These are phyloP conservation scores for Aspergillus nanangensis DNA, from an alignment of 495 filamentous ascomycete genomes.

Conservation along the genomic window DNA sequence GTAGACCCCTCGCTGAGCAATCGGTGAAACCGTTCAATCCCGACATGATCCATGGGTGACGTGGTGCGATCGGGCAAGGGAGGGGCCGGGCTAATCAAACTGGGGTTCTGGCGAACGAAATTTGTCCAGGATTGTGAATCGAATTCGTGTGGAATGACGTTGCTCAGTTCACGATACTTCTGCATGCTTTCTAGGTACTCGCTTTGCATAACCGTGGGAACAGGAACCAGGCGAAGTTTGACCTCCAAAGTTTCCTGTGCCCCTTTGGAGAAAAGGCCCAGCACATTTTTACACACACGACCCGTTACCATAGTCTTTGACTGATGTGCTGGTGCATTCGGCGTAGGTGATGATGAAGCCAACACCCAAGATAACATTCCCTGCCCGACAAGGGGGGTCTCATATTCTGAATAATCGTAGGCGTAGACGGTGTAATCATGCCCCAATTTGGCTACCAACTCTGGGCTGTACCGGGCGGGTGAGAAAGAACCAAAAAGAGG, in stretches of 20 bases:
- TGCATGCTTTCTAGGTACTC: slow-evolving; percentile 64
- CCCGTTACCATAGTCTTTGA: slow-evolving; percentile 81
- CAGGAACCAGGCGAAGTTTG: slow-evolving; percentile 80
- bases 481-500: slow-evolving; percentile 1
- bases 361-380: slow-evolving; percentile 91
- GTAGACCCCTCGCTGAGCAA: slow-evolving; percentile 44
- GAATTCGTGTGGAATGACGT: slow-evolving; percentile 57
- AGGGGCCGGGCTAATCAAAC: slow-evolving; percentile 26
- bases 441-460: slow-evolving; percentile 76
- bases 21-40: slow-evolving; percentile 48
- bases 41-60: slow-evolving; percentile 47
- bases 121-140: slow-evolving; percentile 66
- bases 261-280: slow-evolving; percentile 78
- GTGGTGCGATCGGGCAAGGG: slow-evolving; percentile 30
- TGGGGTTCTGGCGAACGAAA: slow-evolving; percentile 59
- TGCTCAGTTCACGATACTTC: slow-evolving; percentile 55
- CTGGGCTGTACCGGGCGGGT: slow-evolving; percentile 57
- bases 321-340: slow-evolving; percentile 51
- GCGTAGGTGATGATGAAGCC: slow-evolving; percentile 53
- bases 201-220: slow-evolving; percentile 68
- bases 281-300: slow-evolving; percentile 76
- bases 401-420: slow-evolving; percentile 92
- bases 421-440: slow-evolving; percentile 96
- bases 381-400: slow-evolving; percentile 89
- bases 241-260: slow-evolving; percentile 91